Conservation (phyloP, 345 rosid genomes). For the Reutealis trisperma region DNA sequence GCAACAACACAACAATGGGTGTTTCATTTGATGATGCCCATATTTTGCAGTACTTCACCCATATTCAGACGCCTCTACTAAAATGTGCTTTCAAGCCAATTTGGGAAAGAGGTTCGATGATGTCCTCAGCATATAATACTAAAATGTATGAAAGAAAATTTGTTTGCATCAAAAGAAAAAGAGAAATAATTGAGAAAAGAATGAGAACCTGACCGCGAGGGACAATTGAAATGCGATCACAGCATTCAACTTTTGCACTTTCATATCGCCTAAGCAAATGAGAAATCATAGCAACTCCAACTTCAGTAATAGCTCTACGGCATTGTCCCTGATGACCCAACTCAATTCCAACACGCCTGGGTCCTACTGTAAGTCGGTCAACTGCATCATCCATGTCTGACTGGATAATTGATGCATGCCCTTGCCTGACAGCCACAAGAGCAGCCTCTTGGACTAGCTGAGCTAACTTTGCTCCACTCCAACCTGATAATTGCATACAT, state of each 20-base stretch:
- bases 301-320: slow-evolving; percentile 89
- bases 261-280: slow-evolving; percentile 78
- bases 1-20: neutral
- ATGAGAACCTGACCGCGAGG: slow-evolving; percentile 85
- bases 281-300: slow-evolving; percentile 88
- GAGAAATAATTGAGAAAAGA: slow-evolving; percentile 21
- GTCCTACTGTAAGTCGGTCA: slow-evolving; percentile 95
- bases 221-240: slow-evolving; percentile 83
- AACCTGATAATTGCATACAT: slow-evolving; percentile 51
- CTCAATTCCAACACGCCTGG: slow-evolving; percentile 73
- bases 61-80: neutral
- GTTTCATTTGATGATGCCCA: neutral
- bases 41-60: slow-evolving; percentile 4
- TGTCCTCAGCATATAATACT: neutral
- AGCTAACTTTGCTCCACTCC: slow-evolving; percentile 91
- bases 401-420: slow-evolving; percentile 65
- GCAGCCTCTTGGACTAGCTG: slow-evolving; percentile 95
- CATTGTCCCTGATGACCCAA: slow-evolving; percentile 85
- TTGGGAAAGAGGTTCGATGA: neutral
- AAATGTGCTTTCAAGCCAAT: neutral
- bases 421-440: slow-evolving; percentile 88
- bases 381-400: slow-evolving; percentile 92
- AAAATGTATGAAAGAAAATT: neutral
- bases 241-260: slow-evolving; percentile 73
- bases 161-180: neutral